These are phyloP conservation scores for Podaxis sp. DNA, from an alignment of 768 basidiomycete genomes.

Conservation along the genomic window DNA sequence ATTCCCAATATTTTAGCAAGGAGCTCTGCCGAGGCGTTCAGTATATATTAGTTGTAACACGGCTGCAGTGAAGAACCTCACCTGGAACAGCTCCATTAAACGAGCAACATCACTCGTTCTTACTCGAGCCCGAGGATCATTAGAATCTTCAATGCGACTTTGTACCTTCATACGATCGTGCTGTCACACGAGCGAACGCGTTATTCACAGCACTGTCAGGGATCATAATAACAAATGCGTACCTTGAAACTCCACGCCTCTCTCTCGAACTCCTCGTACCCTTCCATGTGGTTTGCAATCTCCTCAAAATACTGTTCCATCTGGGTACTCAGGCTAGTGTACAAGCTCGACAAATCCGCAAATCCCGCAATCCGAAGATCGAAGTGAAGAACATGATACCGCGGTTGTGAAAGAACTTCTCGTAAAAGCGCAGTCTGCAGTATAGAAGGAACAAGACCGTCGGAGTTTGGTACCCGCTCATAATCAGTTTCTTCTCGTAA, in stretches of 20 bases:
- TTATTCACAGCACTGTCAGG: background rate
- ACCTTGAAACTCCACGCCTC: constrained; percentile 84
- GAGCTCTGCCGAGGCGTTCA: constrained; percentile 45
- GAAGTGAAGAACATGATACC: constrained; percentile 80
- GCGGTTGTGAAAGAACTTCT: constrained; percentile 67
- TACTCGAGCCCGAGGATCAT: constrained; percentile 42
- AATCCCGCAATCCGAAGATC: constrained; percentile 85
- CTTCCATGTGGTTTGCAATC: constrained; percentile 55
- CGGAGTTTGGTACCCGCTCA: background rate
- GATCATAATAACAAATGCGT: constrained; percentile 4
- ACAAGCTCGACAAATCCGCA: constrained; percentile 76
- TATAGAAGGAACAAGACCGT: background rate
- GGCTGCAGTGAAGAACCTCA: constrained; percentile 20
- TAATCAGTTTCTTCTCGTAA: constrained; percentile 7
- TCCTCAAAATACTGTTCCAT: constrained; percentile 81
- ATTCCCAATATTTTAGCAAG: constrained; percentile 72
- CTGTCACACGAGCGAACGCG: constrained; percentile 32
- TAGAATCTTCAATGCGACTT: constrained; percentile 51
- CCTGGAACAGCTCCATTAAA: constrained; percentile 85
- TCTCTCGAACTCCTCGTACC: constrained; percentile 71
- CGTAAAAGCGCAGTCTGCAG: constrained; percentile 72
- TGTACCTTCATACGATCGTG: constrained; percentile 78
- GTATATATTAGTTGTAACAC: background rate
- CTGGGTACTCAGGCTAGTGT: constrained; percentile 73
- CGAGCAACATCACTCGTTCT: constrained; percentile 80